Evolutionary conservation across 192 early-diverging fungal species (phyloP), one percentile per base, ranked within the genome.

Genomic region (Chytriomyces hyalinus): DNA sequence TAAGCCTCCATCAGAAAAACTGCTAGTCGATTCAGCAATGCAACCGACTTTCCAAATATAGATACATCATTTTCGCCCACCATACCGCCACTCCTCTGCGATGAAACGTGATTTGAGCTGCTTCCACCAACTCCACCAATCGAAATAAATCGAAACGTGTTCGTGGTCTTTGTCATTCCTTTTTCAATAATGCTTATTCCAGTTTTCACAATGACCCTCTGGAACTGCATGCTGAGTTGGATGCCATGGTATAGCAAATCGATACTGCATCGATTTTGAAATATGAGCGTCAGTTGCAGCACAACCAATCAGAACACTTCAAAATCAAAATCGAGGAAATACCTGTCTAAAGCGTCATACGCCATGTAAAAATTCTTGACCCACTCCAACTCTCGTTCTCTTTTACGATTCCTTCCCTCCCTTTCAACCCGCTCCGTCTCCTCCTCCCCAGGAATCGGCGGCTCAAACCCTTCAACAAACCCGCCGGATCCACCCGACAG

Each of bases 321-420:
- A 47, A 59, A 22, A 11, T 20, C 53, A 24, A 17, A 72, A 6
- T 6, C 62, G 64, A 79, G 17, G 60, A 43, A 74, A 70, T 75
- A 89, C 81, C 78, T 83, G 46, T 87, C 87, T 17, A 98, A 80
- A 6, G 97, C 91, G 76, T 98, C 97, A 74, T 93, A 97, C 15
- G 96, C 95, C 0, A 91, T 87, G 82, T 91, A 98, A 80, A 97
- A 98, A 36, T 95, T 93, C 43, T 81, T 65, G 65, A 93, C 78
- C 93, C 93, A 95, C 82, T 75, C 69, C 61, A 28, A 48, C 46
- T 77, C 76, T 48, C 76, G 47, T 17, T 66, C 76, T 15, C 76
- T 7, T 49, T 46, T 68, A 47, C 67, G 47, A 66, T 69, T 67
- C 47, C 76, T 53, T 44, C 13, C 51, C 46, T 77, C 67, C 49